These are phyloP conservation scores for Fragosphaeria purpurea DNA, from an alignment of 2,329 filamentous ascomycete species.

Conservation along the genomic window DNA sequence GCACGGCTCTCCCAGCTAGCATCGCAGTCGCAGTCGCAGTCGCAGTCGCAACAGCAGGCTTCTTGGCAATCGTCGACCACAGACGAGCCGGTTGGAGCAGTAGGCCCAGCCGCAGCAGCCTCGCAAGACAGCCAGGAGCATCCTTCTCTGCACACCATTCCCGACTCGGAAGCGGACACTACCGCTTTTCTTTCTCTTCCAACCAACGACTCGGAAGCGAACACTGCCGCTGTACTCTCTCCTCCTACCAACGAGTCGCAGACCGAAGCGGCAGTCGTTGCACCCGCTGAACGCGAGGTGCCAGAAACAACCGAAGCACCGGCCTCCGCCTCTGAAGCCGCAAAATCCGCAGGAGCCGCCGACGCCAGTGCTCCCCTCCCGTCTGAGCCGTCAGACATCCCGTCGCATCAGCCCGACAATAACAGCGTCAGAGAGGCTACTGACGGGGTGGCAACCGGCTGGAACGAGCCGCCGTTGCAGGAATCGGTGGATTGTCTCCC, in stretches of 20 bases:
- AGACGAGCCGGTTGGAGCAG: no score
- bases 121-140: neutral
- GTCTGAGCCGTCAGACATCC: neutral
- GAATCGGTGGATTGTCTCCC: conserved; percentile 3
- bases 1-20: neutral
- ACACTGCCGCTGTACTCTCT: no score
- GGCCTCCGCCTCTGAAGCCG: no score
- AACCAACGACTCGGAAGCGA: no score
- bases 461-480: neutral
- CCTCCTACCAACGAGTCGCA: no score
- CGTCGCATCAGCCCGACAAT: neutral
- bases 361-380: neutral
- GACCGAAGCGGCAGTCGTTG: no score
- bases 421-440: neutral
- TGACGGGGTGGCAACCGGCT: no score
- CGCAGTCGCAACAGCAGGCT: neutral
- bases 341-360: neutral
- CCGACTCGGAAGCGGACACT: conserved; percentile 8
- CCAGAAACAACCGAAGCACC: no score
- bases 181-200: no score
- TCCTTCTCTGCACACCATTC: conserved; percentile 4
- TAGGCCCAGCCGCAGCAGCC: no score
- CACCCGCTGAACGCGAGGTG: no score
- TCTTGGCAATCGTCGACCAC: no score
- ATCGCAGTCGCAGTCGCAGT: neutral